These are phyloP conservation scores for Isoetes taiwanensis DNA, from an alignment of 75 land plant genomes.

Conservation along the genomic window DNA sequence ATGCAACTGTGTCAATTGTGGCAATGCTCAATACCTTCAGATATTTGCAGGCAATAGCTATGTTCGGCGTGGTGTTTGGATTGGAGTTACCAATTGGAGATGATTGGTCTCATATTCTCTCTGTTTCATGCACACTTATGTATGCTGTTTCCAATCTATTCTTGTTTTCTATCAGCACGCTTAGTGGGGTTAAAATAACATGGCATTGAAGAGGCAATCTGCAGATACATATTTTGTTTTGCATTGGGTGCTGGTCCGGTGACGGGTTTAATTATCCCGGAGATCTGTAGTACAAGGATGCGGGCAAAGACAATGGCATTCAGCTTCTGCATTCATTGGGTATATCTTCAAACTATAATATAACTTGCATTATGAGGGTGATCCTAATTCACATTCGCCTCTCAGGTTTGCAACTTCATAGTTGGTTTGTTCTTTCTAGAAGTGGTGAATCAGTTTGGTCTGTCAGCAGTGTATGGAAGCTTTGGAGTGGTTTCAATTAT, in stretches of 20 bases:
- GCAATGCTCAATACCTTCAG: too few relatives aligned
- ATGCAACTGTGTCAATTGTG: too few relatives aligned
- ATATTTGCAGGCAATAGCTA: slow-evolving; percentile 63
- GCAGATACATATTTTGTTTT: slow-evolving; percentile 77
- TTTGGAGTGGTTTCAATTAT: slow-evolving; percentile 64
- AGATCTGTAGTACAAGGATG: slow-evolving; percentile 51
- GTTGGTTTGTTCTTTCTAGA: slow-evolving; percentile 83
- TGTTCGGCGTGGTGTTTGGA: slow-evolving; percentile 45
- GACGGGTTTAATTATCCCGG: slow-evolving; percentile 81
- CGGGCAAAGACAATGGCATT: slow-evolving; percentile 78
- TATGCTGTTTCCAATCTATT: slow-evolving; percentile 17
- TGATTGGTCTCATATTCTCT: slow-evolving; percentile 33
- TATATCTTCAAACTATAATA: too few relatives aligned
- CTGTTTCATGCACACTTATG: slow-evolving; percentile 64
- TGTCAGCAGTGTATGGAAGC: slow-evolving; percentile 55
- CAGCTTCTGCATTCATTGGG: slow-evolving; percentile 89
- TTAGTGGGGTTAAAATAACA: neutral
- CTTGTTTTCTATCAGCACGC: slow-evolving; percentile 3
- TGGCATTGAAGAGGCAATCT: neutral
- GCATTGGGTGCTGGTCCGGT: slow-evolving; percentile 94
- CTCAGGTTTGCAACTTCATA: slow-evolving; percentile 81
- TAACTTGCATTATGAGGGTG: too few relatives aligned
- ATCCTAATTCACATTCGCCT: too few relatives aligned
- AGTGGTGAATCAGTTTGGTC: slow-evolving; percentile 59
- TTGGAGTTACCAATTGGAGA: slow-evolving; percentile 38